Base-by-base conservation (phyloP, 441 rosid genomes). In the Erysimum pusillum region DNA sequence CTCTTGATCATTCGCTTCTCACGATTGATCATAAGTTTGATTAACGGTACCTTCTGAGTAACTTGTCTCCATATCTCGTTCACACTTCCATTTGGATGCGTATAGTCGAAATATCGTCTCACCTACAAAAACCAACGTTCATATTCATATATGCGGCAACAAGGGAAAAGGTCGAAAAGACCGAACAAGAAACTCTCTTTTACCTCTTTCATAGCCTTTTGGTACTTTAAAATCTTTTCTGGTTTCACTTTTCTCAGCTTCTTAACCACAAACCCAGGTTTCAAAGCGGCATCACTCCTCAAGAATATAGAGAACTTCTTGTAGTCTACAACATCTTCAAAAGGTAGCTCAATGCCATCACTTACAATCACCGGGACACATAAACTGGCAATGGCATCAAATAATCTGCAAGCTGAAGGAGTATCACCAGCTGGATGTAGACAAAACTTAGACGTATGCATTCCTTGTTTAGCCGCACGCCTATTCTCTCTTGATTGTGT, bases 401-500 rank as follows among this genome's bases (percentile, higher is more conserved):
- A 94, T 7, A 94, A 87, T 56, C 96, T 82, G 81, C 93, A 88
- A 63, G 96, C 92, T 36, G 95, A 91, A 57, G 93, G 93, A 62
- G 97, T 88, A 80, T 91, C 98, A 31, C 93, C 94, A 49, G 94
- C 94, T 61, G 91, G 91, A 83, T 85, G 86, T 79, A 93, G 81
- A 78, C 98, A 93, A 78, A 93, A 93, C 78, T 89, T 90, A 13
- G 98, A 90, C 5, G 91, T 83, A 79, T 88, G 90, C 98, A 91
- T 93, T 63, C 96, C 92, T 31, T 28, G 85, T 7, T 88, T 81
- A 67, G 90, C 96, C 15, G 87, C 89, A 4, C 94, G 88, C 25
- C 92, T 62, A 64, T 83, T 91, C 90, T 91, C 96, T 82, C 90
- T 88, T 42, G 94, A 87, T 73, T 89, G 94, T n/a, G 93, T 90